These are phyloP conservation scores for Fusarium goolgardi DNA, from an alignment of 2,329 filamentous ascomycete species.

Conservation along the genomic window DNA sequence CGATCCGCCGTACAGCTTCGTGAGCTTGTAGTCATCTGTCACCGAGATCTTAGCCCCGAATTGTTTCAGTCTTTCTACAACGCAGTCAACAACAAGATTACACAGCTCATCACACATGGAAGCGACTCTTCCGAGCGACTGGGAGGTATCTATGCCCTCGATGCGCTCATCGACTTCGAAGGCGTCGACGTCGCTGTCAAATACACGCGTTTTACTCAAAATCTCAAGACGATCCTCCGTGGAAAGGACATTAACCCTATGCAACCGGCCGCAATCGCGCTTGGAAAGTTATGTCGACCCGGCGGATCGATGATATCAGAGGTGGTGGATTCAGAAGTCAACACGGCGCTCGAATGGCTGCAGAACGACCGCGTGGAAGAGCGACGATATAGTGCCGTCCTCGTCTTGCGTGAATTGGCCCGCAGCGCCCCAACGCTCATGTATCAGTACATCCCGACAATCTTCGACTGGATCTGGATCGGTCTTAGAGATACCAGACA, in stretches of 20 bases:
- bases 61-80: constrained; percentile 74
- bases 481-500: constrained; percentile 90
- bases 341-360: constrained; percentile 95
- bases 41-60: constrained; percentile 81
- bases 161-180: constrained; percentile 94
- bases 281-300: constrained; percentile 90
- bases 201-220: constrained; percentile 92
- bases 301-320: constrained; percentile 95
- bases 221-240: constrained; percentile 86
- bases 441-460: constrained; percentile 93
- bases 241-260: constrained; percentile 93
- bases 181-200: constrained; percentile 93
- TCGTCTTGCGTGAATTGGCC: constrained; percentile 90
- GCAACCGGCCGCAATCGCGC: constrained; percentile 86
- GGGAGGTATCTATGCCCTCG: constrained; percentile 91
- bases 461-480: constrained; percentile 97
- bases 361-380: constrained; percentile 95
- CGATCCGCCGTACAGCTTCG: constrained; percentile 65
- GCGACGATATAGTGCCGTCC: constrained; percentile 89
- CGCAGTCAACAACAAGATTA: constrained; percentile 67
- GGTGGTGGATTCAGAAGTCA: constrained; percentile 95
- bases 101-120: constrained; percentile 80
- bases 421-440: constrained; percentile 94
- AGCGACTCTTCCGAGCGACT: constrained; percentile 89
- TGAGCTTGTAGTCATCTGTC: constrained; percentile 65